phyloP scores from a whole-genome alignment of 2,329 filamentous ascomycete species.

The Tolypocladium paradoxum region DNA sequence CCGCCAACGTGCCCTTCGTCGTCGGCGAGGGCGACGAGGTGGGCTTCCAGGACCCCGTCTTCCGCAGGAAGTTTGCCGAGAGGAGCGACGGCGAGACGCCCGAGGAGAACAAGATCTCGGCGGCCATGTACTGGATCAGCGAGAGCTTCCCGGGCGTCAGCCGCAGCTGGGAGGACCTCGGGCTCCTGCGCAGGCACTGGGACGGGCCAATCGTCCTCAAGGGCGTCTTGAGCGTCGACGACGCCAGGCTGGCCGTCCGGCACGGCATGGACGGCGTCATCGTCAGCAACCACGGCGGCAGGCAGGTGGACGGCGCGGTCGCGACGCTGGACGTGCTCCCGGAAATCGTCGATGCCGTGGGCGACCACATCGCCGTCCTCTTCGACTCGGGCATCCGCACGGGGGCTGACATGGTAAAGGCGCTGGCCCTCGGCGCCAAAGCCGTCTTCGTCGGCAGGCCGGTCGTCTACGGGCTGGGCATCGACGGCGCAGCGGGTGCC shows the following conservation, averaged over 20 bases:
- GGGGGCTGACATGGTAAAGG: conserved; percentile 29
- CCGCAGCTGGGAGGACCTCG: conserved; percentile 51
- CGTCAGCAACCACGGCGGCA: conserved; percentile 31
- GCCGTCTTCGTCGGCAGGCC: conserved; percentile 33
- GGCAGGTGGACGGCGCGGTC: conserved; percentile 28
- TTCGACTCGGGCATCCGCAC: conserved; percentile 31
- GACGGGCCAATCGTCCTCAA: conserved; percentile 38
- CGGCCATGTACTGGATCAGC: conserved; percentile 40
- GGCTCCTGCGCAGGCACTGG: conserved; percentile 48
- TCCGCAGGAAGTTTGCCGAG: conserved; percentile 22
- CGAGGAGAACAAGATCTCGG: conserved; percentile 37
- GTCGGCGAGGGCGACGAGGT: conserved; percentile 47
- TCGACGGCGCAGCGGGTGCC: conserved; percentile 36
- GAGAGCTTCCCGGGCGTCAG: conserved; percentile 34
- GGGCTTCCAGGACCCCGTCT: conserved; percentile 58
- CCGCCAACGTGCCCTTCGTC: conserved; percentile 49
- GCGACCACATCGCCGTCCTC: conserved; percentile 45
- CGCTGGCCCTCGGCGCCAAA: conserved; percentile 28
- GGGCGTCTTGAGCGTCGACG: conserved; percentile 28
- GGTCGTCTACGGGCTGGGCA: conserved; percentile 23
- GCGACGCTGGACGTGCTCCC: conserved; percentile 43
- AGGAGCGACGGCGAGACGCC: conserved; percentile 31
- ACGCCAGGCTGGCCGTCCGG: conserved; percentile 25
- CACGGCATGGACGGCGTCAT: conserved; percentile 28
- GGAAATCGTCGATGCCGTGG: conserved; percentile 41